These are phyloP conservation scores for Melampsora abietis-canadensis DNA, from an alignment of 1,284 basidiomycete genomes.

Conservation along the genomic window DNA sequence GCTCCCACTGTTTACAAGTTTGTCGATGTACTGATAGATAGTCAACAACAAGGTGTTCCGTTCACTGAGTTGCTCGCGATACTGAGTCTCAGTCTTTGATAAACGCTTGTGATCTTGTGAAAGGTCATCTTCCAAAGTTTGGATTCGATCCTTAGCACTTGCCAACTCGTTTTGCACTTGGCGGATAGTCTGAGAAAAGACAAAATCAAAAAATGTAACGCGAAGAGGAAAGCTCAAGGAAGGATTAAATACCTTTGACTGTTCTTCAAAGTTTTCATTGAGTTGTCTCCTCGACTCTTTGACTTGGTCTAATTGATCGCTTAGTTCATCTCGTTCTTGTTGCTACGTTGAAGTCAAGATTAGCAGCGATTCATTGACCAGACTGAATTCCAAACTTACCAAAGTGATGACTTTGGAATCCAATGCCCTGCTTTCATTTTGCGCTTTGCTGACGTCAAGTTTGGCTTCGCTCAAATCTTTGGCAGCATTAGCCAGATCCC, in stretches of 20 bases:
- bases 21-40: conserved; percentile 92
- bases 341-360: conserved; percentile 12
- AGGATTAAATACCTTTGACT: conserved; percentile 44
- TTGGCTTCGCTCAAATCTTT: conserved; percentile 72
- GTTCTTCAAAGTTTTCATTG: conserved; percentile 51
- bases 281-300: conserved; percentile 48
- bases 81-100: conserved; percentile 70
- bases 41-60: conserved; percentile 83
- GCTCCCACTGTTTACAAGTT: conserved; percentile 61
- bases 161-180: conserved; percentile 57
- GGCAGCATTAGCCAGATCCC: conserved; percentile 76
- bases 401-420: conserved; percentile 61
- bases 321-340: conserved; percentile 49
- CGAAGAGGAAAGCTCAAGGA: conserved; percentile 53
- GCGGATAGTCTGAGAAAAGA: conserved; percentile 46
- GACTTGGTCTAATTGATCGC: conserved; percentile 50
- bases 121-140: conserved; percentile 74
- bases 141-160: conserved; percentile 64
- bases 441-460: conserved; percentile 68
- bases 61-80: conserved; percentile 84
- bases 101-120: conserved; percentile 77
- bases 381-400: conserved; percentile 50
- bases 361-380: neutral
- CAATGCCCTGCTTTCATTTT: conserved; percentile 59
- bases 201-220: conserved; percentile 23